Evolutionary conservation across 2,329 filamentous ascomycete species (phyloP), one percentile per base, ranked within the genome.

Genomic region (Diplocarpon rosae): DNA sequence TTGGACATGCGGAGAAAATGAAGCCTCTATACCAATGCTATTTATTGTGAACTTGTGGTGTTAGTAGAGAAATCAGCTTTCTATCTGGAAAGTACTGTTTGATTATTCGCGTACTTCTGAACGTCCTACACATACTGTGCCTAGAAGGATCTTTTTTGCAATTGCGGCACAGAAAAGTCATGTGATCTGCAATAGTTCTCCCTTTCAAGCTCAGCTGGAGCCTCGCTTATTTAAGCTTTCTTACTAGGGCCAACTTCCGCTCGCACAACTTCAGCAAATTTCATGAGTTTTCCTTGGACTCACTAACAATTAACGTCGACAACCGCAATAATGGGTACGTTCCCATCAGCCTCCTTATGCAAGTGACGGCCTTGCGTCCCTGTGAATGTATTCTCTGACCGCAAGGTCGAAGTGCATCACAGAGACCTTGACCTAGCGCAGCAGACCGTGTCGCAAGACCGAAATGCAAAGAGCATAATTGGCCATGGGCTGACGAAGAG

Each of bases 401-500:
- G 49, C 50, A 50, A 54, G 47, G 49, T 43, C 43, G 43, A 37
- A 48, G 31, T 39, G 28, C 44, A 46, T 50, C 34, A 42, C 40
- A 34, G 48, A 48, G 42, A 52, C 54, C 52, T 48, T 49, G 50
- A 51, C 49, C 39, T 55, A 60, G 60, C 59, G 60, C 45, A 57
- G 59, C 57, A 55, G 29, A 49, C 52, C 48, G 55, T 51, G 59
- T 62, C 58, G 48, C 42, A 56, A 59, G 59, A 60, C 58, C 56
- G 50, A 56, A 54, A 48, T 58, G 56, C 60, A 61, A 63, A 73
- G 77, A 81, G 78, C 77, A 81, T 80, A 72, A 72, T 67, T 67
- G 69, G 71, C 69, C 65, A 71, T 69, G 72, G 73, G 76, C 77
- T 80, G 75, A 81, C 73, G 64, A 69, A 64, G 65, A 64, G 62